Conservation (phyloP, 345 rosid genomes). For the Lepidium africanum region DNA sequence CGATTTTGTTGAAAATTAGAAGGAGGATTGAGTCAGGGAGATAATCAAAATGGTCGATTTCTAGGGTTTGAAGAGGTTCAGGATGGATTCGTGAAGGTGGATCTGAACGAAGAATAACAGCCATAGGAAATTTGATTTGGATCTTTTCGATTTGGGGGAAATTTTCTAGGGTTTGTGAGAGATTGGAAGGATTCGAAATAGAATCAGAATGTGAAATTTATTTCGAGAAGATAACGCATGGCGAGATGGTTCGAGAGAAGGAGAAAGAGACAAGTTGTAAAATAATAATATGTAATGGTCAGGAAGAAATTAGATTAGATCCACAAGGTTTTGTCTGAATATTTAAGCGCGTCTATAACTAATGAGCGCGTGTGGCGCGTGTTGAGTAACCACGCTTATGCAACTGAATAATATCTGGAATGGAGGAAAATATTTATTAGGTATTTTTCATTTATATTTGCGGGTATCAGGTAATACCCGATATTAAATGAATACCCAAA, state of each 20-base stretch:
- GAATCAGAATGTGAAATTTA: conserved; percentile 8
- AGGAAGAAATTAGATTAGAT: neutral
- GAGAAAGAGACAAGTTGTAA: neutral
- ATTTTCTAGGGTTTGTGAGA: conserved; percentile 4
- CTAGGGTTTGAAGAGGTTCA: conserved; percentile 25
- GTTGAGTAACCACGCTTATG: neutral
- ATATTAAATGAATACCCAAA: no score
- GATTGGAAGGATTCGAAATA: neutral
- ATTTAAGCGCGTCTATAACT: neutral
- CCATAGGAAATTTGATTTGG: conserved; percentile 3
- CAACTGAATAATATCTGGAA: no score
- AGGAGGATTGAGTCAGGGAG: conserved; percentile 77
- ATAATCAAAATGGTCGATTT: conserved; percentile 77
- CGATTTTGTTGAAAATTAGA: conserved; percentile 71
- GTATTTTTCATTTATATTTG: no score
- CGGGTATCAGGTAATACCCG: no score
- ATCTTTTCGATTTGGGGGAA: neutral
- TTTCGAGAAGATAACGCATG: conserved; percentile 18
- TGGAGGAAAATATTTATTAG: no score
- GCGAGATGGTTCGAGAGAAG: conserved; percentile 7
- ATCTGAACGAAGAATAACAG: conserved; percentile 36
- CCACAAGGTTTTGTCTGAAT: conserved; percentile 21
- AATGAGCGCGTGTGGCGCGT: conserved; percentile 12
- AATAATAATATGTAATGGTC: neutral
- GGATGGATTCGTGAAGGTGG: conserved; percentile 50